Evolutionary conservation across 2,329 filamentous ascomycete genomes (phyloP).

Genomic region (Fusarium metavorans): DNA sequence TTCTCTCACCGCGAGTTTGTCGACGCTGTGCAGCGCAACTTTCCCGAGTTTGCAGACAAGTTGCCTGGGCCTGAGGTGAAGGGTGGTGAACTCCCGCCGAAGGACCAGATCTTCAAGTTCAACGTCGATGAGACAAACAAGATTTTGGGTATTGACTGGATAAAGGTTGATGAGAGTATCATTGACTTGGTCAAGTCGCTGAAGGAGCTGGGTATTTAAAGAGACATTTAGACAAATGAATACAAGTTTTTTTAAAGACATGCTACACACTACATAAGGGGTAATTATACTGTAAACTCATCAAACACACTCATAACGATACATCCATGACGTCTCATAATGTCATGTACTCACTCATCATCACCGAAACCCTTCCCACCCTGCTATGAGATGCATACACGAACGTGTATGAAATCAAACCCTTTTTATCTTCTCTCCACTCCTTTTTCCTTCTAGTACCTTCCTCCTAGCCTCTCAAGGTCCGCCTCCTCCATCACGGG

Average conservation of each 20-base stretch:
- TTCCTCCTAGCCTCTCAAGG: conserved; percentile 45
- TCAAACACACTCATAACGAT: conserved; percentile 4
- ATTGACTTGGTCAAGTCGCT: conserved; percentile 74
- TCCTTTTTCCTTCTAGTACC: conserved; percentile 29
- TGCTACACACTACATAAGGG: conserved; percentile 3
- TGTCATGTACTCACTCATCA: conserved; percentile 6
- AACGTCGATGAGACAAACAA: conserved; percentile 71
- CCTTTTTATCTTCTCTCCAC: background rate
- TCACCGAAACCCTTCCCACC: background rate
- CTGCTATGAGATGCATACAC: background rate
- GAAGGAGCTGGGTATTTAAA: conserved; percentile 56
- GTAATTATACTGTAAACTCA: conserved; percentile 12
- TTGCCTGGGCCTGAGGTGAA: conserved; percentile 59
- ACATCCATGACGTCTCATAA: conserved; percentile 4
- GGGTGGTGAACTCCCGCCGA: conserved; percentile 57
- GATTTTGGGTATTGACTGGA: conserved; percentile 73
- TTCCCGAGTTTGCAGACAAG: conserved; percentile 62
- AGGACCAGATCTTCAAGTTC: conserved; percentile 61
- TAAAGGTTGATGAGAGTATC: conserved; percentile 69
- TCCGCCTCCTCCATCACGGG: conserved; percentile 39
- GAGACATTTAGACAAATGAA: background rate
- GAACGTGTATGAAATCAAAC: background rate
- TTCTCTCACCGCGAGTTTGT: conserved; percentile 61
- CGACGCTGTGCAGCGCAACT: conserved; percentile 57
- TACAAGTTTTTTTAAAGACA: conserved; percentile 5